A percentile compares a stretch with the other conserved stretches of the same genome.
These are phyloP conservation scores for Neofusicoccum kwambonambiense DNA, from an alignment of 2,329 filamentous ascomycete genomes.

Conservation along the genomic window DNA sequence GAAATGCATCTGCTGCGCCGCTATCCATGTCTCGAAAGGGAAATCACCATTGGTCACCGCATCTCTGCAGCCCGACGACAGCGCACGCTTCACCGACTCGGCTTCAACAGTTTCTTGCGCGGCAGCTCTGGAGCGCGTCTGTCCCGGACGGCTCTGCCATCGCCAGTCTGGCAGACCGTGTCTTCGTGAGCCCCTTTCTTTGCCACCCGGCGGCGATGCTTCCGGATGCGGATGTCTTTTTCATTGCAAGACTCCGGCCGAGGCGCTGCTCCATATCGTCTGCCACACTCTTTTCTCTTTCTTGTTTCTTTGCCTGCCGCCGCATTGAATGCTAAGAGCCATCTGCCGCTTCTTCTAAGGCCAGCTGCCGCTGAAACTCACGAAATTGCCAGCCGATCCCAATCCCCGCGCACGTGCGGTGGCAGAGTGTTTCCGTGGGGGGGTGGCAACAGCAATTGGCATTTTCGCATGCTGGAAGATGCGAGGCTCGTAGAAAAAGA, in stretches of 20 bases:
- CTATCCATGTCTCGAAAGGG: constrained; percentile 14
- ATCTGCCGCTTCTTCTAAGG: not conserved
- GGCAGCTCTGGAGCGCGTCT: not conserved
- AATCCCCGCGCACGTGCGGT: not conserved
- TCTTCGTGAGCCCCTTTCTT: constrained; percentile 2
- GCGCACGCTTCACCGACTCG: constrained; percentile 7
- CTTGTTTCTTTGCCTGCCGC: not conserved
- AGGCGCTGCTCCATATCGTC: not conserved
- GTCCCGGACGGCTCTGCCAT: not conserved
- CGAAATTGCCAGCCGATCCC: constrained; percentile 13
- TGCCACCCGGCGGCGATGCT: constrained; percentile 1
- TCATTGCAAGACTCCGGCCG: constrained; percentile 5
- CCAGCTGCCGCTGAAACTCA: not conserved
- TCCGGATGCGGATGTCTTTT: constrained; percentile 11
- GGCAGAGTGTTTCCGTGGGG: not conserved
- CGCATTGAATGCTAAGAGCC: not conserved
- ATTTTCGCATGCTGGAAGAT: too few species aligned
- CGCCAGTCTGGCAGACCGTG: not conserved
- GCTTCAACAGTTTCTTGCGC: not conserved
- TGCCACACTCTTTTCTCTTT: not conserved
- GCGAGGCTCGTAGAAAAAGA: not conserved
- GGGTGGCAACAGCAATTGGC: not conserved
- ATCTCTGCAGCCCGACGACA: not conserved
- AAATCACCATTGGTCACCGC: constrained; percentile 8
- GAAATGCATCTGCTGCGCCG: not conserved